Percentiles rank a stretch among this genome's conserved stretches.
phyloP scores from a whole-genome alignment of 306 rosid genomes.

The Citrullus amarus region DNA sequence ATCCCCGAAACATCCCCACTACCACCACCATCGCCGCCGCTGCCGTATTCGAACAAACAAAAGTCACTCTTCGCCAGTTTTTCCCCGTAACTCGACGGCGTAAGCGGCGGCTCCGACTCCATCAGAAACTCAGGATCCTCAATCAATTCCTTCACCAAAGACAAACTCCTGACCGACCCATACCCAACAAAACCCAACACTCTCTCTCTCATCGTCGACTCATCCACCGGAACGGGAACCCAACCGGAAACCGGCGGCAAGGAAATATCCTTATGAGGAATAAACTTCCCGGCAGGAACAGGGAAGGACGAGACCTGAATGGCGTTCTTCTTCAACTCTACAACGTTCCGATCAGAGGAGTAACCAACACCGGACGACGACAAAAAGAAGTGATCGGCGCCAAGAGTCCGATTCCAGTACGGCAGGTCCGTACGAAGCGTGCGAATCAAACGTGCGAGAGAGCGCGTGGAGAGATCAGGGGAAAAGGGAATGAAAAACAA shows the following conservation, averaged over 20 bases:
- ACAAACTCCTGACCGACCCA: conserved; percentile 10
- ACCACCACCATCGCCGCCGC: background rate
- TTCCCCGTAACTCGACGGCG: conserved; percentile 11
- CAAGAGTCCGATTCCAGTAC: conserved; percentile 74
- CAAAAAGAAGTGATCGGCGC: conserved; percentile 65
- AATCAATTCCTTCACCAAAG: conserved; percentile 13
- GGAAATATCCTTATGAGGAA: conserved; percentile 62
- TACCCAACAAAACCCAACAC: conserved; percentile 21
- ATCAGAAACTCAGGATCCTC: conserved; percentile 18
- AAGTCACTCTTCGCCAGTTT: conserved; percentile 23
- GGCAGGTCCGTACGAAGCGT: conserved; percentile 26
- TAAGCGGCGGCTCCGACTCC: conserved; percentile 23
- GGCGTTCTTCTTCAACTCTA: conserved; percentile 61
- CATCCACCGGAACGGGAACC: background rate
- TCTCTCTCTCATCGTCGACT: background rate
- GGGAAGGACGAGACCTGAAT: conserved; percentile 61
- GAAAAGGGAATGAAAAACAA: conserved; percentile 12
- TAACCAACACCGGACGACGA: conserved; percentile 29
- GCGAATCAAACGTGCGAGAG: conserved; percentile 31
- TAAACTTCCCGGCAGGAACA: conserved; percentile 16
- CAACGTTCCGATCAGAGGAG: conserved; percentile 34
- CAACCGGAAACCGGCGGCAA: conserved; percentile 19
- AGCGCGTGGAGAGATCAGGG: conserved; percentile 24
- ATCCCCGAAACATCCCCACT: conserved; percentile 23
- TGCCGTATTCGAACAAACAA: conserved; percentile 34